These are phyloP conservation scores for Aspergillus eucalypticola DNA, from an alignment of 2,329 filamentous ascomycete species.

Conservation along the genomic window DNA sequence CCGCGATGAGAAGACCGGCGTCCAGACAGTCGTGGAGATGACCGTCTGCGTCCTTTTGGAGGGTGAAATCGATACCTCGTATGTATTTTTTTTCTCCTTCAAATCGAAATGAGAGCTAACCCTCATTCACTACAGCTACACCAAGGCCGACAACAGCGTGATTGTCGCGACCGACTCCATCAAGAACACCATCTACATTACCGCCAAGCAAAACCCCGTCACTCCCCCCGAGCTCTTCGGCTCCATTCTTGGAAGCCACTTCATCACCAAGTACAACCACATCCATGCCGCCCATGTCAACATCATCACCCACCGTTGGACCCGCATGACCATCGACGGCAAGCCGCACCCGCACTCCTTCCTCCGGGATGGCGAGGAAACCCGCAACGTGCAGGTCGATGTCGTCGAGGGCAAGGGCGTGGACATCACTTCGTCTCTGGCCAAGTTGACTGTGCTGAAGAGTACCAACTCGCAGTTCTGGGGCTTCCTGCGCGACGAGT, in stretches of 20 bases:
- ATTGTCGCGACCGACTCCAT: slow-evolving; percentile 96
- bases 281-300: slow-evolving; percentile 82
- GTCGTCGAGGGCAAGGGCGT: slow-evolving; percentile 70
- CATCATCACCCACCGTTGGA: slow-evolving; percentile 86
- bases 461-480: slow-evolving; percentile 96
- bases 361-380: slow-evolving; percentile 84
- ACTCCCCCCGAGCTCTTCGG: slow-evolving; percentile 92
- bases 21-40: slow-evolving; percentile 90
- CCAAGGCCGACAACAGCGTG: slow-evolving; percentile 87
- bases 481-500: slow-evolving; percentile 90
- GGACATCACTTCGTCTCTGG: slow-evolving; percentile 73
- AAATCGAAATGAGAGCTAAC: neutral
- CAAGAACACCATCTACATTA: slow-evolving; percentile 96
- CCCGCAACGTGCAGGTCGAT: slow-evolving; percentile 74
- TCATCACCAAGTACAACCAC: slow-evolving; percentile 82
- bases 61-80: slow-evolving; percentile 85
- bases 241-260: slow-evolving; percentile 80
- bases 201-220: slow-evolving; percentile 89
- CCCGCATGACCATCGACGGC: slow-evolving; percentile 81
- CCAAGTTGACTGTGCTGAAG: slow-evolving; percentile 85
- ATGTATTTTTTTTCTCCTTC: slow-evolving; percentile 34
- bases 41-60: slow-evolving; percentile 90
- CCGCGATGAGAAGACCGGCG: slow-evolving; percentile 70
- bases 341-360: slow-evolving; percentile 95
- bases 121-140: slow-evolving; percentile 67